These are phyloP conservation scores for Hanseniaspora mollemarum DNA, from an alignment of 805 yeast genomes.

Conservation along the genomic window DNA sequence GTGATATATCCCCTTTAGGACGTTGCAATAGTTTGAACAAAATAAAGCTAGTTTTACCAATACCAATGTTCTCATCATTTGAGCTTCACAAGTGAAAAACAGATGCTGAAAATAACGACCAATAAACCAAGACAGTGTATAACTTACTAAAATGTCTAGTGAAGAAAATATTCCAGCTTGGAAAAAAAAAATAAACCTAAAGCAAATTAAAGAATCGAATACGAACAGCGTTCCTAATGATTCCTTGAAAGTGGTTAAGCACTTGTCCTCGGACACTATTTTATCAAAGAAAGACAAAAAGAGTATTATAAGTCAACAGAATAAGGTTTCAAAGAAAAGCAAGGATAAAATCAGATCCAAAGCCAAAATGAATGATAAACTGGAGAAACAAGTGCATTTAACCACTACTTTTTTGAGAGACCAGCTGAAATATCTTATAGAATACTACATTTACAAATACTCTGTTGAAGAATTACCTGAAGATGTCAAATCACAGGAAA, in stretches of 20 bases:
- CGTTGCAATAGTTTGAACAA: too few relatives aligned
- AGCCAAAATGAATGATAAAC: slow-evolving; percentile 18
- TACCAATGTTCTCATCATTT: too few relatives aligned
- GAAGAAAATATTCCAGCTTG: slow-evolving; percentile 29
- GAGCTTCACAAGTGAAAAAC: too few relatives aligned
- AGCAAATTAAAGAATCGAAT: slow-evolving; percentile 17
- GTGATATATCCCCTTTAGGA: background rate
- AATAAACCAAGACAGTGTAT: too few relatives aligned
- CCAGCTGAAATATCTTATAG: slow-evolving; percentile 29
- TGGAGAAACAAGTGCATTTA: slow-evolving; percentile 15
- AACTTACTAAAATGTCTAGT: slow-evolving; percentile 11
- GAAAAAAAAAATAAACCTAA: slow-evolving; percentile 26
- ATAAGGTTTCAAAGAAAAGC: slow-evolving; percentile 14
- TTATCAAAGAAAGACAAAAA: slow-evolving; percentile 27
- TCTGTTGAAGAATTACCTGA: slow-evolving; percentile 22
- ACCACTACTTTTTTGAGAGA: slow-evolving; percentile 25
- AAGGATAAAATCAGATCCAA: slow-evolving; percentile 26
- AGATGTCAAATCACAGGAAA: slow-evolving; percentile 19
- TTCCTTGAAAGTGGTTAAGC: slow-evolving; percentile 30
- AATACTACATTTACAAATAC: slow-evolving; percentile 25
- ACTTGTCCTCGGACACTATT: slow-evolving; percentile 28
- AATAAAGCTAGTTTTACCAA: too few relatives aligned
- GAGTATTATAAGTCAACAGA: slow-evolving; percentile 18
- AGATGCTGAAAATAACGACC: too few relatives aligned
- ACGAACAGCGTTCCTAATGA: slow-evolving; percentile 21